Base-by-base conservation (phyloP, 768 basidiomycete genomes). In the Ramaria sp. region DNA sequence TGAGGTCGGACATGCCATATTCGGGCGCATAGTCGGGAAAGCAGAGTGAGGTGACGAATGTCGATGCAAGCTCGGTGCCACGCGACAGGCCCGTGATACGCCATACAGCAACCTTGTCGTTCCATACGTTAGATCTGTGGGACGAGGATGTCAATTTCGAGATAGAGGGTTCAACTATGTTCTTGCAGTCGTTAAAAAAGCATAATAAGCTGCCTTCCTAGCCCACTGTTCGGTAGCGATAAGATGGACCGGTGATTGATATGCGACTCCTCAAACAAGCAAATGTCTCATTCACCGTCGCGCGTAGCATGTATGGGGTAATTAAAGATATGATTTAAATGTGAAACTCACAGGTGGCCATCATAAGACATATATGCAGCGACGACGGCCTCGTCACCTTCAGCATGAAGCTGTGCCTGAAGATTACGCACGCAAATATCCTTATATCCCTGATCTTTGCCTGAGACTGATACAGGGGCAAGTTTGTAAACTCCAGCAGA, bases 1-100 rank as follows among this genome's bases (percentile, higher is more conserved):
- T 25, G 27, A 55, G 53, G n/a, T 55, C 53, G n/a, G 53, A 55
- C 53, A 55, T 55, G 3, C 53, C 53, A 38, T 55, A 55, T 20
- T 55, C 53, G 3, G 53, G 42, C 25, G 53, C 53, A 47, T 55
- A 55, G 32, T 55, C 53, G 2, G 53, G 53, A 34, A 55, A 55
- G 45, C 41, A 55, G 22, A 55, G 34, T 18, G 32, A 47, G 28
- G 53, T 55, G n/a, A 55, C n/a, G 28, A 55, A 55, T 2, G 53
- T 32, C 28, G 53, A 55, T 12, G n/a, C 28, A 24, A 55, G 42
- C 32, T 45, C 9, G 3, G 43, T 30, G 30, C 16, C 24, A 37
- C 44, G 53, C 15, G 32, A 45, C 32, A 55, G 18, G 3, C 53
- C 53, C 15, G 53, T 55, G n/a, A 55, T 47, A 22, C 34, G 18